These are phyloP conservation scores for Cercospora sp. DNA, from an alignment of 2,329 filamentous ascomycete species.

Conservation along the genomic window DNA sequence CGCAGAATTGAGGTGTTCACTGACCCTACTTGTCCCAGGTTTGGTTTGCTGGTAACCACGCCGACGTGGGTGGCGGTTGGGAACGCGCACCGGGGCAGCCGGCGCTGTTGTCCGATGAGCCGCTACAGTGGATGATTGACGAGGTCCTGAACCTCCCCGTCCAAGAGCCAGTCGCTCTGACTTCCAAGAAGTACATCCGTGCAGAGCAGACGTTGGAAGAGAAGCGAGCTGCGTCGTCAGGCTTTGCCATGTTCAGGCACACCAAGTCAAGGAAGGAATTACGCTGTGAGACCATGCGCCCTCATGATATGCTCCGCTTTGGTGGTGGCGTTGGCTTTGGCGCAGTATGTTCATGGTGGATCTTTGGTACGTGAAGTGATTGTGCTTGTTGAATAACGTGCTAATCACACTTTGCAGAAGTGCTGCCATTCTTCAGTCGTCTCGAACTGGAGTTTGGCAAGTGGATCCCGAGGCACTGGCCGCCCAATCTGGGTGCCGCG, in stretches of 20 bases:
- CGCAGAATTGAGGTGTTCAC: background rate
- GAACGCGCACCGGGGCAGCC: conserved; percentile 13
- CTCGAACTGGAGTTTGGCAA: background rate
- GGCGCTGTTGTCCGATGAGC: conserved; percentile 18
- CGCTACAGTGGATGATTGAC: conserved; percentile 56
- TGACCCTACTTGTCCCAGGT: conserved; percentile 67
- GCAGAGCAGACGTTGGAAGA: background rate
- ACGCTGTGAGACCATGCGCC: conserved; percentile 7
- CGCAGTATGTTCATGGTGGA: conserved; percentile 13
- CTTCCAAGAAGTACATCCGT: conserved; percentile 10
- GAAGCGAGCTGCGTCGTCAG: background rate
- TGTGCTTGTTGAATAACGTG: background rate
- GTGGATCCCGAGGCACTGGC: background rate
- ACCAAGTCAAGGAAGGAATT: background rate
- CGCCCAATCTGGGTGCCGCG: background rate
- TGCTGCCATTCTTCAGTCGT: background rate
- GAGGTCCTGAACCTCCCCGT: conserved; percentile 48
- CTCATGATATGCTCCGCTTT: conserved; percentile 19
- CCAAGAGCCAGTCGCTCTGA: conserved; percentile 8
- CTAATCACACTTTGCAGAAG: background rate
- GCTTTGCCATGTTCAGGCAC: background rate
- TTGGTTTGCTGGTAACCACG: conserved; percentile 71
- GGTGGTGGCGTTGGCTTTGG: conserved; percentile 17
- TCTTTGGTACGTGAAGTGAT: background rate
- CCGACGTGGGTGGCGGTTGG: conserved; percentile 20